Conservation (phyloP, 495 filamentous ascomycete genomes). For the Penicillium riverlandense region DNA sequence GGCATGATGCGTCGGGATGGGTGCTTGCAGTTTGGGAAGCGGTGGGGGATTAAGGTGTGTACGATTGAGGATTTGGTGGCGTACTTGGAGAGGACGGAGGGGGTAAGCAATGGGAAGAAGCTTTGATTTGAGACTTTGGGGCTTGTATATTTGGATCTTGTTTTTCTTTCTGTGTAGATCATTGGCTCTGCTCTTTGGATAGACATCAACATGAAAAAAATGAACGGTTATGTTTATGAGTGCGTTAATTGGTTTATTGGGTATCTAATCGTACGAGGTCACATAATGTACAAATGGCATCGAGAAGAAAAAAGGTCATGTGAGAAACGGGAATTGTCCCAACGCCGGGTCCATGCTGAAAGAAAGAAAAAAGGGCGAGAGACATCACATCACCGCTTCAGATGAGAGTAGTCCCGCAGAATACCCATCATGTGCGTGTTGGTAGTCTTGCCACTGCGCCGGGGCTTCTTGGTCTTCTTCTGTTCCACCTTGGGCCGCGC, state of each 20-base stretch:
- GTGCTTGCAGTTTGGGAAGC: slow-evolving; percentile 80
- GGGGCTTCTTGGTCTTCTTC: slow-evolving; percentile 56
- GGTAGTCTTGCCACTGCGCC: slow-evolving; percentile 75
- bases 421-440: slow-evolving; percentile 91
- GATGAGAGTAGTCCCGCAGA: slow-evolving; percentile 73
- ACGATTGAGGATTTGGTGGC: slow-evolving; percentile 86
- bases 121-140: not conserved
- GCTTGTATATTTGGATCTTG: slow-evolving; percentile 7
- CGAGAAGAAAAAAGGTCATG: not conserved
- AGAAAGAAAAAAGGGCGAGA: not conserved
- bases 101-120: slow-evolving; percentile 31
- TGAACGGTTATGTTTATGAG: not conserved
- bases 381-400: slow-evolving; percentile 30
- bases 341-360: slow-evolving; percentile 20
- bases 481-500: slow-evolving; percentile 46
- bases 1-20: slow-evolving; percentile 92
- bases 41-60: slow-evolving; percentile 86
- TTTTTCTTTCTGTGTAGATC: slow-evolving; percentile 13
- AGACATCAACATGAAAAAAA: too few relatives aligned
- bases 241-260: slow-evolving; percentile 10
- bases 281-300: too few relatives aligned
- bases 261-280: slow-evolving; percentile 20
- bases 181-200: slow-evolving; percentile 1
- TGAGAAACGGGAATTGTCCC: slow-evolving; percentile 5
- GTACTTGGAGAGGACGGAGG: slow-evolving; percentile 59